Evolutionary conservation across 352 stramenopile genomes (phyloP), one percentile per base, ranked within the genome.

Genomic region (Plasmopara muralis): DNA sequence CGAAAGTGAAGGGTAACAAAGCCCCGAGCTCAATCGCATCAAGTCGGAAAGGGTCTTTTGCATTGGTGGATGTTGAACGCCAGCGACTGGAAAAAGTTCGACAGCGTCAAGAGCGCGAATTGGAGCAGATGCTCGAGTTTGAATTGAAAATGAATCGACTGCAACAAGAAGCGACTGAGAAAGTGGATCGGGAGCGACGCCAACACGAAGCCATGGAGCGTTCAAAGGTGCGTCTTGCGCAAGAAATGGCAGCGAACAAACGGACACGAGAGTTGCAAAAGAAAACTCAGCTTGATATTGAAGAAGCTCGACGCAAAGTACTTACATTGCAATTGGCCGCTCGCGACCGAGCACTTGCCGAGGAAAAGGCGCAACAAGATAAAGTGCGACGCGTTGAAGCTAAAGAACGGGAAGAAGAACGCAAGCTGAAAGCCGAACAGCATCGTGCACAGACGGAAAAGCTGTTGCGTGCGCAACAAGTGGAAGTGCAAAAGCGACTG

Each of bases 81-180:
- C 66, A 75, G 29, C 65, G 83, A 25, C 66, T 93, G 2, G 80
- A 89, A 47, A 93, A 93, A 42, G 63, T 93, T 15, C 71, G 80
- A 43, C 61, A 76, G 10, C 75, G 81, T 2, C 81, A 92, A 62
- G 77, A 94, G 48, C 76, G 77, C 0, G 82, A 92, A 44, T 61
- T 96, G 0, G 84, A 93, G 48, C 87, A 96, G 74, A 93, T 96
- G 80, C 72, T 96, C n/a, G 75, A 88, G 39, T 96, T 93, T 47
- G 87, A 96, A 60, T 86, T 94, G 50, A 95, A 95, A 54, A 89
- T 93, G 83, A 89, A 73, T 59, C 72, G 77, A 41, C 65, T 93
- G 14, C 83, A 95, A 47, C 70, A 92, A 49, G 75, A 87, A 49
- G 82, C 78, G 2, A 65, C 66, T 16, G 72, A 78, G 10, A 90